Base-by-base conservation (phyloP, 805 yeast genomes). In the Yamadazyma akitaensis region DNA sequence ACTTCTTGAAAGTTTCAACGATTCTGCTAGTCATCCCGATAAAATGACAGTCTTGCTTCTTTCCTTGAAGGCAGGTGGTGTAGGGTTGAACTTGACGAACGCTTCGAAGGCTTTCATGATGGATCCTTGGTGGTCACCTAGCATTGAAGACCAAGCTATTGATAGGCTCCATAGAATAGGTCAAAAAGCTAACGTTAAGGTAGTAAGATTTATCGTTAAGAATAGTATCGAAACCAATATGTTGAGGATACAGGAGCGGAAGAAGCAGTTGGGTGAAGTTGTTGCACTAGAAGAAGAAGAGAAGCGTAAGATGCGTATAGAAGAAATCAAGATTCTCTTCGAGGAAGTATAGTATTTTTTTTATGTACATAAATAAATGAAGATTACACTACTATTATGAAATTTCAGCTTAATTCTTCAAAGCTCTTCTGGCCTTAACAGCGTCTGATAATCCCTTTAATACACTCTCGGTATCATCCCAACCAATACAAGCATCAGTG, bases 81-180 rank as follows among this genome's bases (percentile, higher is more conserved):
- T 90, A 11, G 97, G 97, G 0, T 71, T 91, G 51, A 91, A 91
- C 59, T 68, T 91, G 50, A 91, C 96, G 0, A 80, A 84, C 42
- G 96, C 97, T 0, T 84, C 88, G 0, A 75, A 79, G 31, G 97
- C 95, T 2, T 89, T 82, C 55, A 75, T 91, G 79, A 85, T 92
- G 88, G 97, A 91, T 58, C 97, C 97, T 0, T 91, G 96, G 94
- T 91, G 97, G 97, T 87, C 94, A 26, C 95, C 88, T 39, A 88
- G 96, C 41, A 81, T 85, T 44, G 96, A 89, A 57, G 88, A 87
- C 42, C 97, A 89, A 62, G 96, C 96, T 0, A 87, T 90, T 49
- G 96, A 90, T 65, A 65, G 98, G 56, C 77, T 92, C 14, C 97
- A 91, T 60, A 76, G 98, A 54, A 87, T 92, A 59, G 97, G 98